A percentile compares a stretch with the other conserved stretches of the same genome.
Conservation (phyloP, 148 eudicot species). For the Rhododendron ovatum region DNA sequence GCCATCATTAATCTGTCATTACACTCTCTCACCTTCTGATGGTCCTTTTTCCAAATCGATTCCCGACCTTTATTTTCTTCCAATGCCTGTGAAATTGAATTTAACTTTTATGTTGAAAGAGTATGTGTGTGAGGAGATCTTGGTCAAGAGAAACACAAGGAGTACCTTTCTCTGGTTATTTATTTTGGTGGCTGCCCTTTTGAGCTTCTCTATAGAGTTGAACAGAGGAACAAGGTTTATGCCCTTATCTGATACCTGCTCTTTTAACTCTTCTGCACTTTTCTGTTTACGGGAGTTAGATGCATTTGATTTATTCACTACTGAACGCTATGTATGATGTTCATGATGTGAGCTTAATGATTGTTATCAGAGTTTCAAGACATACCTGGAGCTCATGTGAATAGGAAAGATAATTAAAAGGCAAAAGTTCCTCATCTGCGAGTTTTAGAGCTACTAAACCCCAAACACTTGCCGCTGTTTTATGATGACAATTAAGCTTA, state of each 20-base stretch:
- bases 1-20: slow-evolving; percentile 62
- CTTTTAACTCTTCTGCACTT: slow-evolving; percentile 41
- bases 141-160: background rate
- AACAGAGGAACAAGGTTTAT: slow-evolving; percentile 37
- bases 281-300: slow-evolving; percentile 24
- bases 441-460: slow-evolving; percentile 44
- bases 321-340: background rate
- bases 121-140: background rate
- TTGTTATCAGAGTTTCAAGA: background rate
- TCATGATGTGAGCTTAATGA: background rate
- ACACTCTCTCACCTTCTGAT: slow-evolving; percentile 37
- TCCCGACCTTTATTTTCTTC: slow-evolving; percentile 32
- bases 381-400: slow-evolving; percentile 47
- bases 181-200: slow-evolving; percentile 37
- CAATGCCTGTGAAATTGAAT: slow-evolving; percentile 21
- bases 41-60: slow-evolving; percentile 24
- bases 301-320: background rate
- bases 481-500: background rate
- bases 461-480: slow-evolving; percentile 44
- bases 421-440: slow-evolving; percentile 46
- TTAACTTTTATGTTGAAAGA: background rate
- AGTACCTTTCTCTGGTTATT: slow-evolving; percentile 37
- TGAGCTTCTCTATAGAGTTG: slow-evolving; percentile 41
- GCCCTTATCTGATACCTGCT: slow-evolving; percentile 18
- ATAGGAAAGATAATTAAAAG: slow-evolving; percentile 37